Percentiles rank a stretch among this genome's conserved stretches.
These are phyloP conservation scores for Citrullus mucosospermus DNA, from an alignment of 306 rosid species.

Conservation along the genomic window DNA sequence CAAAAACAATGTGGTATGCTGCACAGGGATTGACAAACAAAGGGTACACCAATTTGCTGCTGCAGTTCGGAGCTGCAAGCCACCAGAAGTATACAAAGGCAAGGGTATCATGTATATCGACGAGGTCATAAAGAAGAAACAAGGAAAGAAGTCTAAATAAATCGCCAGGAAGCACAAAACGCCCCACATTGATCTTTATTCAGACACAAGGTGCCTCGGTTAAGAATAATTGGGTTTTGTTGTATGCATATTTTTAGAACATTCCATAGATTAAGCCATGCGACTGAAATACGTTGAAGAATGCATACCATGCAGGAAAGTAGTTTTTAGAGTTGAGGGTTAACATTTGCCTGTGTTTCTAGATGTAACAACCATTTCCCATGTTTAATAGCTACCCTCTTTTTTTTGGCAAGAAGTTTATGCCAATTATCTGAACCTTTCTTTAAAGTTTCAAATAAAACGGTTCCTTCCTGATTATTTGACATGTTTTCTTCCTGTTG, in stretches of 20 bases:
- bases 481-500: neutral
- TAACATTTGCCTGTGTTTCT: neutral
- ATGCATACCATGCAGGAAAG: neutral
- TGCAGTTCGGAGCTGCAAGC: slow-evolving; percentile 66
- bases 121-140: slow-evolving; percentile 67
- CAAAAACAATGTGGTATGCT: slow-evolving; percentile 79
- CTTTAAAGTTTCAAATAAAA: neutral
- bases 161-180: neutral
- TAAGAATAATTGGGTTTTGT: neutral
- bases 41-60: slow-evolving; percentile 87
- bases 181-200: neutral
- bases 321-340: neutral
- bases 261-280: neutral
- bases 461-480: neutral
- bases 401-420: neutral
- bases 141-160: slow-evolving; percentile 85
- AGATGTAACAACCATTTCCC: neutral
- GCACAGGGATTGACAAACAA: slow-evolving; percentile 76
- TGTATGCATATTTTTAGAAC: neutral
- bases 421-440: neutral
- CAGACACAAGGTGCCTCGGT: neutral
- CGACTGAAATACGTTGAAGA: neutral
- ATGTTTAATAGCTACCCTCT: neutral
- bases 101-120: slow-evolving; percentile 81
- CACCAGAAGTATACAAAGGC: slow-evolving; percentile 90